A percentile compares a stretch with the other conserved stretches of the same genome.
These are phyloP conservation scores for Flaveria floridana DNA, from an alignment of 140 eudicot species.

Conservation along the genomic window DNA sequence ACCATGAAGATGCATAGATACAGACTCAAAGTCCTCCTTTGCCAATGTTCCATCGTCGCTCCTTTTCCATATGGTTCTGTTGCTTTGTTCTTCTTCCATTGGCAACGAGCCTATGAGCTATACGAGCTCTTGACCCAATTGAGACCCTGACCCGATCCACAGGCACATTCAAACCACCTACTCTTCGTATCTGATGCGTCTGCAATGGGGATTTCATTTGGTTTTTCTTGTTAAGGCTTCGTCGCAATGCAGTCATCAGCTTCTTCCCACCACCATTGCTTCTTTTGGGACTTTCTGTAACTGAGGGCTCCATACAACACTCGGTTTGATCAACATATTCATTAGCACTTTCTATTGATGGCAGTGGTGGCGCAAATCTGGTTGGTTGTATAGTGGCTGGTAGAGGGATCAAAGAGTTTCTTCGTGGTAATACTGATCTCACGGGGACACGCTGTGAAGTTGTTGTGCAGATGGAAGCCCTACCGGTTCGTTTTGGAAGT, in stretches of 20 bases:
- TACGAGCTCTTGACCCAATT: conserved; percentile 69
- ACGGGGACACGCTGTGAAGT: conserved; percentile 42
- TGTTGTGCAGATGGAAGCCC: conserved; percentile 80
- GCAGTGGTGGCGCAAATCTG: conserved; percentile 52
- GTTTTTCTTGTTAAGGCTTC: conserved; percentile 67
- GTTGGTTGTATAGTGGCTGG: conserved; percentile 38
- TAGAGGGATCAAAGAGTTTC: conserved; percentile 71
- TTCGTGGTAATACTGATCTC: conserved; percentile 47
- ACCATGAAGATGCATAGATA: conserved; percentile 2
- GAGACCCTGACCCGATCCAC: conserved; percentile 89
- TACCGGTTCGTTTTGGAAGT: conserved; percentile 56
- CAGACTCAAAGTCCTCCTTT: conserved; percentile 29
- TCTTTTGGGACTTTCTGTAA: conserved; percentile 55
- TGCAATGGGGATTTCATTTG: conserved; percentile 47
- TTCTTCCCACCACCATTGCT: conserved; percentile 49
- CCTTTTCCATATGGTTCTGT: conserved; percentile 70
- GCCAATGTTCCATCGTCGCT: conserved; percentile 84
- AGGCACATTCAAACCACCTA: conserved; percentile 67
- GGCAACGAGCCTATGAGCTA: conserved; percentile 53
- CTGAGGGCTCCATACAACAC: conserved; percentile 32
- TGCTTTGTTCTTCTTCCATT: conserved; percentile 65
- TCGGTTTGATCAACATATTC: conserved; percentile 29
- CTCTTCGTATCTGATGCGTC: conserved; percentile 39
- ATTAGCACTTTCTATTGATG: conserved; percentile 41
- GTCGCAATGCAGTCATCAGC: conserved; percentile 45